Base-by-base conservation (phyloP, 768 basidiomycete species). In the Filobasidium floriforme region DNA sequence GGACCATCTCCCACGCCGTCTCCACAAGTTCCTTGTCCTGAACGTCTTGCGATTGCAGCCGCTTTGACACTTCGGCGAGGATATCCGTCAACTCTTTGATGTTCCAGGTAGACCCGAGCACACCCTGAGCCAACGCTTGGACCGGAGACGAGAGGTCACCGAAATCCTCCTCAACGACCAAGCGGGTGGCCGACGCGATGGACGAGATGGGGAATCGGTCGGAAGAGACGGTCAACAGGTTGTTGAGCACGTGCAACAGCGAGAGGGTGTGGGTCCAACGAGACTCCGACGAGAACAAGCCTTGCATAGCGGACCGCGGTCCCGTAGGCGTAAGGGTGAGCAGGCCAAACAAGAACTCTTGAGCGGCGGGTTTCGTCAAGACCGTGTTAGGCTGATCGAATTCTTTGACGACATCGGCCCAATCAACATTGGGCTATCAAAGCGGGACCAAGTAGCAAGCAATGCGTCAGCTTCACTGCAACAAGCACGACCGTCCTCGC, bases 101-200 rank as follows among this genome's bases (percentile, higher is more conserved):
- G 76, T 98, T 98, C 93, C 93, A 98, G 0, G 90, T 88, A 70
- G 90, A 87, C 1, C 87, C 87, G 76, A 97, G 92, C 37, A 94
- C 89, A 71, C 89, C 91, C 1, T 87, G 87, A 0, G 92, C 92
- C 41, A 94, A 82, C 0, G 88, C 85, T 77, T 92, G 91, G 81
- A 94, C 92, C n/a, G 89, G 90, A 32, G 90, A 89, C 72, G 89
- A 89, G 18, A 90, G 88, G 52, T 83, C 82, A 1, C 89, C 84
- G 46, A 92, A 89, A 68, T 94, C 92, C 59, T 93, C 91, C 24
- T 90, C 87, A 0, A 89, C 89, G 41, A 94, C 89, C 68, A 92
- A 87, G 69, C 88, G 82, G 41, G 84, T 85, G 2, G 68, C 32
- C 2, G 89, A 88, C 43, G 92, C 89, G 29, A 98, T 82, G 40